A percentile compares a stretch with the other conserved stretches of the same genome.
Evolutionary conservation across 1,284 basidiomycete genomes (phyloP).

Genomic region (Ceratobasidium sp.): DNA sequence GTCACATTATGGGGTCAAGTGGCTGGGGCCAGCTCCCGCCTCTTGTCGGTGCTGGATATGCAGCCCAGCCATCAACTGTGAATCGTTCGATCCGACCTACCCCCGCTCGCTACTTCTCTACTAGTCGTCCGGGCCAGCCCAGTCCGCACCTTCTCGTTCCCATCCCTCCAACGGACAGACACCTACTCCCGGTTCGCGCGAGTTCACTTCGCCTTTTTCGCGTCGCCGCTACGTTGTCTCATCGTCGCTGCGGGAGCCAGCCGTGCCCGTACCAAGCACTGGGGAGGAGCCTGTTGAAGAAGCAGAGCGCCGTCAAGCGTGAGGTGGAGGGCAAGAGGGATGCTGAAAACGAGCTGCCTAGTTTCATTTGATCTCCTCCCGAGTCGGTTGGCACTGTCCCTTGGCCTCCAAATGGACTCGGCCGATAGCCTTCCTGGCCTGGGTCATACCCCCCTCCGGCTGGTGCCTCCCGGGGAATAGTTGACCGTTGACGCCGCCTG

Average conservation of each 20-base stretch:
- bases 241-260: constrained; percentile 7
- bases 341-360: neutral
- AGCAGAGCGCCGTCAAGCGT: neutral
- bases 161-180: too few species aligned
- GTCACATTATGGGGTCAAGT: too few species aligned
- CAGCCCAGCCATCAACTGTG: neutral
- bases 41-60: neutral
- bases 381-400: too few species aligned
- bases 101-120: too few species aligned
- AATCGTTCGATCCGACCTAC: neutral
- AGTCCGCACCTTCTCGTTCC: too few species aligned
- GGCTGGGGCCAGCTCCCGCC: too few species aligned
- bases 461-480: too few species aligned
- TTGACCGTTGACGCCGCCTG: neutral
- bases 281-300: constrained; percentile 1
- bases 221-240: constrained; percentile 16
- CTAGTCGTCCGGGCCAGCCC: too few species aligned
- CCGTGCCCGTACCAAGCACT: constrained; percentile 4
- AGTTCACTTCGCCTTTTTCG: constrained; percentile 33
- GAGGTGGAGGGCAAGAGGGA: neutral
- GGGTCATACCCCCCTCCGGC: too few species aligned
- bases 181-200: neutral
- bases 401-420: too few species aligned
- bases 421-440: too few species aligned
- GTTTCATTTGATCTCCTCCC: neutral